Percentiles rank a stretch among this genome's conserved stretches.
Evolutionary conservation across 371 early-diverging fungal genomes (phyloP).

Genomic region (Saksenaea oblongispora): DNA sequence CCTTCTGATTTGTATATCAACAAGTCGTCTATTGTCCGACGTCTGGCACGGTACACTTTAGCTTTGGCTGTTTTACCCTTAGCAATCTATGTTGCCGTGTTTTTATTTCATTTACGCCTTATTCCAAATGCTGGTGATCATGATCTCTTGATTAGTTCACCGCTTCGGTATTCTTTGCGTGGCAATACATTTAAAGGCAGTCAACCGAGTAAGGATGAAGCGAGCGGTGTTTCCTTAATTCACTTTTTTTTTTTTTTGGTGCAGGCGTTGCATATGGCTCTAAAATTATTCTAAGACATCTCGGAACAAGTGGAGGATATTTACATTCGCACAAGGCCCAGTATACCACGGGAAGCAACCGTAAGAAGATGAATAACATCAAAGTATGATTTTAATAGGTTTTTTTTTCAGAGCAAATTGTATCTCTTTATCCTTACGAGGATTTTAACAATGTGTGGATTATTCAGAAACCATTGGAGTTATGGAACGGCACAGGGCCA

Average conservation of each 20-base stretch:
- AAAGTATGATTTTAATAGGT: neutral
- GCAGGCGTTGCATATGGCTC: slow-evolving; percentile 83
- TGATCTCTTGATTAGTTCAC: slow-evolving; percentile 77
- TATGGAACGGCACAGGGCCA: slow-evolving; percentile 33
- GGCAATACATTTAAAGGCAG: slow-evolving; percentile 27
- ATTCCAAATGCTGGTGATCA: slow-evolving; percentile 72
- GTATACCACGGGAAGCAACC: slow-evolving; percentile 81
- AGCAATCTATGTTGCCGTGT: slow-evolving; percentile 74
- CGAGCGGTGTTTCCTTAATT: neutral
- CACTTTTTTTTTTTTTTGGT: slow-evolving; percentile 10
- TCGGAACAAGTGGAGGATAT: slow-evolving; percentile 72
- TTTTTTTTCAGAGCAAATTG: slow-evolving; percentile 77
- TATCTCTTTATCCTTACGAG: slow-evolving; percentile 87
- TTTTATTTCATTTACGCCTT: slow-evolving; percentile 82
- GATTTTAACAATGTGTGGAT: slow-evolving; percentile 91
- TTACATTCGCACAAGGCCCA: slow-evolving; percentile 86
- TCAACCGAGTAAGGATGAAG: slow-evolving; percentile 20
- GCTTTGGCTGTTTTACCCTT: slow-evolving; percentile 81
- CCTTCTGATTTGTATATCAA: neutral
- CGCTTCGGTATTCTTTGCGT: slow-evolving; percentile 59
- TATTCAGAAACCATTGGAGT: slow-evolving; percentile 46
- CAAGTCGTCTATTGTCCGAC: neutral
- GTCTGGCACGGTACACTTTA: slow-evolving; percentile 48
- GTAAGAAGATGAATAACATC: slow-evolving; percentile 32
- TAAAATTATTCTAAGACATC: slow-evolving; percentile 73